Evolutionary conservation across 139 green algal genomes (phyloP).

Genomic region (Dunaliella sp.): DNA sequence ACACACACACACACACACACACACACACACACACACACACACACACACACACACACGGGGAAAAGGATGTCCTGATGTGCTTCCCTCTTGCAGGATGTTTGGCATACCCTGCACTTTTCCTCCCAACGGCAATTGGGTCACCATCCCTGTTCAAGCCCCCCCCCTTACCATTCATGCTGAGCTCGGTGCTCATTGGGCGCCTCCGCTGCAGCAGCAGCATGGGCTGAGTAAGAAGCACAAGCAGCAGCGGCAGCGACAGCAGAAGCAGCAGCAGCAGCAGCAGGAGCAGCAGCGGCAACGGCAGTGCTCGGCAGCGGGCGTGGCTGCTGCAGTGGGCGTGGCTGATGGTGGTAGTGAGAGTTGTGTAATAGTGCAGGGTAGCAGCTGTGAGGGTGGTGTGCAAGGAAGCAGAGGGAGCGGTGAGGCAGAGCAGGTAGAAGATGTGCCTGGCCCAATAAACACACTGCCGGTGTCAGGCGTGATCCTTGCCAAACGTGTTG

Average conservation of each 20-base stretch:
- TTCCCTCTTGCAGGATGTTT: background rate
- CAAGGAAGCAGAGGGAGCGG: no score
- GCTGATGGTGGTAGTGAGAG: no score
- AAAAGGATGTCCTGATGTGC: background rate
- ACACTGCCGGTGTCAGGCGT: background rate
- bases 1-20: background rate
- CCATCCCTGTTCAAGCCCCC: background rate
- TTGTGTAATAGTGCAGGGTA: no score
- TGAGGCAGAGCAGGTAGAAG: background rate
- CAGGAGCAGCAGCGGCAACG: no score
- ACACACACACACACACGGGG: background rate
- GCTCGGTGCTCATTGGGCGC: background rate
- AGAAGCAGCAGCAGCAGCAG: background rate
- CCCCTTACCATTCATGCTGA: background rate
- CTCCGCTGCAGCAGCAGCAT: background rate
- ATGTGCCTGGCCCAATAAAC: background rate
- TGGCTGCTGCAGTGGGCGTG: no score
- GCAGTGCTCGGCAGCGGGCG: no score
- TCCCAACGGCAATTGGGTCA: background rate
- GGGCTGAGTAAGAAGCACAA: background rate
- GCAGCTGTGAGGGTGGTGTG: no score
- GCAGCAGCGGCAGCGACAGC: background rate
- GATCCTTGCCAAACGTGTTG: background rate
- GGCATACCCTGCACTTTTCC: slow-evolving; percentile 2
- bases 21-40: background rate